Percentiles rank a stretch among this genome's conserved stretches.
Conservation (phyloP, 306 rosid genomes). For the Prunus dulcis region DNA sequence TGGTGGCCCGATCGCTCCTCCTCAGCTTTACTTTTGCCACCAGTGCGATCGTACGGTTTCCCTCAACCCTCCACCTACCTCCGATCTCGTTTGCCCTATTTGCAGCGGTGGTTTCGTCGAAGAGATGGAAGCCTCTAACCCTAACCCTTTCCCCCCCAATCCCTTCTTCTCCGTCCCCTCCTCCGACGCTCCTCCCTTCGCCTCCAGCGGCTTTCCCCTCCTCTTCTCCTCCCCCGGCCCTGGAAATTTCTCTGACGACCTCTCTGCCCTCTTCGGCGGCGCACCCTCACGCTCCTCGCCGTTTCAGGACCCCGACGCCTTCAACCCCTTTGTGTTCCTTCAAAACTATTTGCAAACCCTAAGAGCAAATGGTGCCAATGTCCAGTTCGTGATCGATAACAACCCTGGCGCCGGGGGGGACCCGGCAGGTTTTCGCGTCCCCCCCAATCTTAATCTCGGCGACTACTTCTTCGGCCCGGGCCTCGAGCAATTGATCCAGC, state of each 20-base stretch:
- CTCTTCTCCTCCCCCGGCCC: constrained; percentile 34
- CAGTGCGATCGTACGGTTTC: constrained; percentile 61
- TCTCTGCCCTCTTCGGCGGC: constrained; percentile 57
- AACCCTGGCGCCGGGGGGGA: constrained; percentile 41
- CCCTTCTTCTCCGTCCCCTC: constrained; percentile 47
- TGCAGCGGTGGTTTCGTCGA: constrained; percentile 70
- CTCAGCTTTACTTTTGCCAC: constrained; percentile 69
- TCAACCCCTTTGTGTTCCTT: constrained; percentile 65
- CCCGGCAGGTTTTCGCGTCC: constrained; percentile 39
- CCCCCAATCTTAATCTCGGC: constrained; percentile 59
- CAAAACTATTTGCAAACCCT: constrained; percentile 70
- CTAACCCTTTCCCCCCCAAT: constrained; percentile 39
- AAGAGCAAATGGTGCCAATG: constrained; percentile 57
- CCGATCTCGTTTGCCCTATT: constrained; percentile 65
- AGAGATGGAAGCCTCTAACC: constrained; percentile 58
- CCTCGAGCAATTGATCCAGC: constrained; percentile 92
- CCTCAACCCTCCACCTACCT: constrained; percentile 45
- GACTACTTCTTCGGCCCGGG: constrained; percentile 95
- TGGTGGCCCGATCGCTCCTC: constrained; percentile 21
- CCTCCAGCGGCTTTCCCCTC: constrained; percentile 36
- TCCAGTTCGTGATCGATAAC: constrained; percentile 66
- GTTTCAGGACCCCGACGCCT: constrained; percentile 50
- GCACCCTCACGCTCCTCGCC: constrained; percentile 34
- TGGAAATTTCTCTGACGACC: constrained; percentile 39
- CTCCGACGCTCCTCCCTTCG: constrained; percentile 30